A percentile compares a stretch with the other conserved stretches of the same genome.
Conservation (phyloP, 2,329 filamentous ascomycete species). For the Fusarium keratoplasticum region DNA sequence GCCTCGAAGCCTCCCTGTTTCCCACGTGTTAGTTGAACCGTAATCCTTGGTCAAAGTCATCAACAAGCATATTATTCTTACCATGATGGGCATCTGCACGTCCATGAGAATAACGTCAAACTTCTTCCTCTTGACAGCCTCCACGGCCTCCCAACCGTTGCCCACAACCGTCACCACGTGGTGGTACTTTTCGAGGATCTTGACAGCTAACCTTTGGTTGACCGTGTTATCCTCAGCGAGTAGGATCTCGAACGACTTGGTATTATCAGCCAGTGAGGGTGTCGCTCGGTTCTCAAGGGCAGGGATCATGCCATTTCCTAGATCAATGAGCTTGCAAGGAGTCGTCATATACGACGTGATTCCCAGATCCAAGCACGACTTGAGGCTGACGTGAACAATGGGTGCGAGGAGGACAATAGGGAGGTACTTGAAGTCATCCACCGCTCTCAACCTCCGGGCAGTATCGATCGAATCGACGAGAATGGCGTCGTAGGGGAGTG, state of each 20-base stretch:
- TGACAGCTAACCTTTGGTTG: slow-evolving; percentile 94
- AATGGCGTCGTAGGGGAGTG: slow-evolving; percentile 90
- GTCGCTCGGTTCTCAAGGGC: slow-evolving; percentile 93
- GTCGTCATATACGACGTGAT: slow-evolving; percentile 99
- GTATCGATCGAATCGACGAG: slow-evolving; percentile 95
- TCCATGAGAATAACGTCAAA: slow-evolving; percentile 99
- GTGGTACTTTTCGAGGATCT: slow-evolving; percentile 97
- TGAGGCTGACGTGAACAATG: slow-evolving; percentile 89
- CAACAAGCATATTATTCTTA: slow-evolving; percentile 55
- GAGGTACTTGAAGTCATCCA: slow-evolving; percentile 97
- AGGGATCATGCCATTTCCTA: slow-evolving; percentile 96
- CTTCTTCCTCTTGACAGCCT: slow-evolving; percentile 89
- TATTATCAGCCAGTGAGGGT: slow-evolving; percentile 91
- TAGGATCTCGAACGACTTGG: slow-evolving; percentile 93
- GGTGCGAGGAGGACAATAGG: slow-evolving; percentile 94
- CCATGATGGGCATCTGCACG: slow-evolving; percentile 99
- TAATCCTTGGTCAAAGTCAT: background rate
- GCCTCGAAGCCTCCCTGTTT: slow-evolving; percentile 91
- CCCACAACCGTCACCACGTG: slow-evolving; percentile 92
- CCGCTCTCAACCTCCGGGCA: slow-evolving; percentile 83
- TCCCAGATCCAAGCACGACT: slow-evolving; percentile 92
- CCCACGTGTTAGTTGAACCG: slow-evolving; percentile 49
- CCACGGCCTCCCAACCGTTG: slow-evolving; percentile 92
- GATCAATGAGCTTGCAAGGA: slow-evolving; percentile 91
- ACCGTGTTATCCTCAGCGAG: slow-evolving; percentile 97